Evolutionary conservation across 441 rosid species (phyloP), one percentile per base, ranked within the genome.

Genomic region (Biscutella laevigata): DNA sequence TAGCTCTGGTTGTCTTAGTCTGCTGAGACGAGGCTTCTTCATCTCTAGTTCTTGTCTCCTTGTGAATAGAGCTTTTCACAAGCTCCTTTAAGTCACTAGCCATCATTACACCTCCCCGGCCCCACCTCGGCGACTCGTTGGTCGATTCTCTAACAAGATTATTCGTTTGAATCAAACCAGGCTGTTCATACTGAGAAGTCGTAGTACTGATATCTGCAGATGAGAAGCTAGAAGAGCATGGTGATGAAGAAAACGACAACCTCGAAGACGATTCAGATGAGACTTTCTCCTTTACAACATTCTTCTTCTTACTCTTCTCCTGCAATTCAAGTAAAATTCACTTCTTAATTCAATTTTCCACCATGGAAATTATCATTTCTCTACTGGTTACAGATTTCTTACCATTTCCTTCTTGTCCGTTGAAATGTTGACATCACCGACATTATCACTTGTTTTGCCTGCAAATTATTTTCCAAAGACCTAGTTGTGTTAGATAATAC

Each of bases 161-260:
- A 51, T 19, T 59, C 43, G 46, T 44, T 52, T 71, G 80, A 42
- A 60, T 65, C 37, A 51, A 43, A 7, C 71, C 66, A 7, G 74
- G 47, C 43, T 75, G 64, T 39, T 85, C 84, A 17, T 43, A 56
- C 56, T 71, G 89, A 45, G 77, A 64, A 32, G 84, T 43, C 55
- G 68, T 73, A 30, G 68, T 76, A 34, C 69, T 75, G 66, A 71
- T 71, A 43, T 85, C 91, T 2, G 72, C 62, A 24, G 89, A 84
- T 25, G 86, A 79, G 57, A 79, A 71, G 68, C 80, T 84, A 1
- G 95, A 86, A 7, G 97, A 84, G 62, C 88, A 70, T 46, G 88
- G 71, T 46, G 98, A 83, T 53, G 95, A 81, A 16, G 96, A 82
- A 68, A 74, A 73, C 0, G 92, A 73, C 1, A 86, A 76, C 67